Percentiles rank a stretch among this genome's conserved stretches.
These are phyloP conservation scores for Lomentospora prolificans DNA, from an alignment of 2,329 filamentous ascomycete species.

Conservation along the genomic window DNA sequence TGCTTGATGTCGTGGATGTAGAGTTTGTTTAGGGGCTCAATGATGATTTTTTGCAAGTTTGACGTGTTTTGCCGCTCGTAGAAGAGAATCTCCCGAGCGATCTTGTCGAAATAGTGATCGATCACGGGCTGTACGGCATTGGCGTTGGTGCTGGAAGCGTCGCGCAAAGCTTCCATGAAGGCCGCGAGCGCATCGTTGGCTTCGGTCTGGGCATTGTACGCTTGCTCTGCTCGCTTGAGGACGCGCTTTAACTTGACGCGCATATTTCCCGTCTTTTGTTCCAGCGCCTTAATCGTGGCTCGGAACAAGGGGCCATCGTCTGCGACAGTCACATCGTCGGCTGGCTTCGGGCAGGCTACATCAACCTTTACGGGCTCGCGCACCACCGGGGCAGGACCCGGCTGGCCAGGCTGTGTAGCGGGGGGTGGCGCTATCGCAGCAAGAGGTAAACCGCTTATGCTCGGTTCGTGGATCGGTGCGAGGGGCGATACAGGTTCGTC, in stretches of 20 bases:
- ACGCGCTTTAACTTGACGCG: constrained; percentile 92
- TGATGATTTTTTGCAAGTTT: constrained; percentile 86
- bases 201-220: constrained; percentile 65
- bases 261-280: constrained; percentile 95
- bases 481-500: constrained; percentile 51
- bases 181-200: constrained; percentile 77
- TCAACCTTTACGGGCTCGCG: constrained; percentile 67
- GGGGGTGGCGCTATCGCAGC: constrained; percentile 12
- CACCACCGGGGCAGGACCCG: constrained; percentile 8
- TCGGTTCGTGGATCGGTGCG: constrained; percentile 13
- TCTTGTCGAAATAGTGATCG: constrained; percentile 97
- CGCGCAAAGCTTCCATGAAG: constrained; percentile 78
- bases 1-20: constrained; percentile 97
- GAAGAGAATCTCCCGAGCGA: constrained; percentile 75
- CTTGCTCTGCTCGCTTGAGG: constrained; percentile 85
- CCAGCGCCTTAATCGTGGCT: constrained; percentile 90
- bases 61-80: constrained; percentile 79
- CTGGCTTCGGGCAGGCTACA: constrained; percentile 73
- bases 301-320: constrained; percentile 94
- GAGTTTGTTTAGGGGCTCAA: constrained; percentile 83
- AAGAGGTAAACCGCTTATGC: constrained; percentile 15
- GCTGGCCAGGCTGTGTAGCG: constrained; percentile 11
- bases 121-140: constrained; percentile 95
- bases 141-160: constrained; percentile 82
- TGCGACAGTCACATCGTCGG: constrained; percentile 72